Evolutionary conservation across 352 stramenopile genomes (phyloP).

Genomic region (Phytophthora cajani): DNA sequence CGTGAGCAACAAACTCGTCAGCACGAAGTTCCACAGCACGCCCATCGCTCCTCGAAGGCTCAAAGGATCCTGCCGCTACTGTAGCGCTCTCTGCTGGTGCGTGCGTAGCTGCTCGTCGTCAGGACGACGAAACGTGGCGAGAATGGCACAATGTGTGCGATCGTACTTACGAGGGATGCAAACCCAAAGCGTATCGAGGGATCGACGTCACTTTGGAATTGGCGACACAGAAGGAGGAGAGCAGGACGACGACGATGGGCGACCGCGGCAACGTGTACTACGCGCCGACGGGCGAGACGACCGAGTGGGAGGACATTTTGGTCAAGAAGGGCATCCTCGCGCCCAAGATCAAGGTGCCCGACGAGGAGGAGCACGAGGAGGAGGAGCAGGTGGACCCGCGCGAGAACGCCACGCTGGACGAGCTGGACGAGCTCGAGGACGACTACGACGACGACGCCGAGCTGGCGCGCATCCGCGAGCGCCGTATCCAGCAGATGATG

Average conservation of each 20-base stretch:
- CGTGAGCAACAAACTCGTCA: conserved; percentile 85
- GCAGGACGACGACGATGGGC: conserved; percentile 39
- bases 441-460: conserved; percentile 88
- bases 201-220: conserved; percentile 7
- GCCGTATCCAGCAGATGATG: conserved; percentile 90
- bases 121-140: conserved; percentile 14
- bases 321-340: conserved; percentile 90
- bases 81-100: background rate
- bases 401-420: conserved; percentile 83
- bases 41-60: conserved; percentile 49
- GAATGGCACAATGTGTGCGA: background rate
- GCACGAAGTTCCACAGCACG: conserved; percentile 90
- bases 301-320: conserved; percentile 91
- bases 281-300: conserved; percentile 88
- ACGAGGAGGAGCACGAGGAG: conserved; percentile 76
- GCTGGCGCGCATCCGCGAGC: conserved; percentile 81
- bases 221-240: background rate
- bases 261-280: conserved; percentile 88
- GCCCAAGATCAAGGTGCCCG: conserved; percentile 87
- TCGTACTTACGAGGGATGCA: background rate
- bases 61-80: background rate
- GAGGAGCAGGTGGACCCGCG: conserved; percentile 77
- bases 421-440: conserved; percentile 89
- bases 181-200: background rate
- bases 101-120: background rate